Percentiles rank a stretch among this genome's conserved stretches.
Conservation (phyloP, 139 green algal genomes). For the Chlorella sp. region DNA sequence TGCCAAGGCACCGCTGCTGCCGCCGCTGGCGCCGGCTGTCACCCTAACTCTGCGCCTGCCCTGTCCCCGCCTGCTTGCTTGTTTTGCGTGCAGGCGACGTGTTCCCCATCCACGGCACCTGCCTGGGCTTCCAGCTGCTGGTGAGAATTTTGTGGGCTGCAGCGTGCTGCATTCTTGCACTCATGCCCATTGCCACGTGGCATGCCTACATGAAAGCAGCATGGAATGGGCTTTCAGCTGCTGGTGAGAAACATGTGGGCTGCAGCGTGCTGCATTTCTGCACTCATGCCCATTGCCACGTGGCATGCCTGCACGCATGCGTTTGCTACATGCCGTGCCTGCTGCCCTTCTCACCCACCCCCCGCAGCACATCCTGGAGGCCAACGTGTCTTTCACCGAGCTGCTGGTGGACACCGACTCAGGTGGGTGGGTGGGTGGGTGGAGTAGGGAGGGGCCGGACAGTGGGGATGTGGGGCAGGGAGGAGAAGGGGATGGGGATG, state of each 20-base stretch:
- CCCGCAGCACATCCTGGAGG: slow-evolving; percentile 73
- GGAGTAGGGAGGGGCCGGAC: not conserved
- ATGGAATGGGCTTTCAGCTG: slow-evolving; percentile 89
- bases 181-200: too few species aligned
- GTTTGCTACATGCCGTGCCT: too few species aligned
- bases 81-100: slow-evolving; percentile 41
- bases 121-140: slow-evolving; percentile 87
- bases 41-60: not conserved
- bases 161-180: too few species aligned
- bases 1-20: not conserved
- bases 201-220: too few species aligned
- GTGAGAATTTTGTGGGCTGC: too few species aligned
- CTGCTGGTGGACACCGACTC: slow-evolving; percentile 84
- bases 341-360: too few species aligned
- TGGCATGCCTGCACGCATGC: too few species aligned
- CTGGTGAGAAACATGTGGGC: slow-evolving; percentile 34
- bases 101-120: slow-evolving; percentile 81
- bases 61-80: not conserved
- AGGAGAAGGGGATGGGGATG: too few species aligned
- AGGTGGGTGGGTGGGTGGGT: not conserved
- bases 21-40: not conserved
- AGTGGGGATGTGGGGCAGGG: too few species aligned
- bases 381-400: slow-evolving; percentile 77
- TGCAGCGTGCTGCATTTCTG: too few species aligned
- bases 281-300: too few species aligned